phyloP scores from a whole-genome alignment of 2,329 filamentous ascomycete species.

The Cladosporium sphaerospermum region DNA sequence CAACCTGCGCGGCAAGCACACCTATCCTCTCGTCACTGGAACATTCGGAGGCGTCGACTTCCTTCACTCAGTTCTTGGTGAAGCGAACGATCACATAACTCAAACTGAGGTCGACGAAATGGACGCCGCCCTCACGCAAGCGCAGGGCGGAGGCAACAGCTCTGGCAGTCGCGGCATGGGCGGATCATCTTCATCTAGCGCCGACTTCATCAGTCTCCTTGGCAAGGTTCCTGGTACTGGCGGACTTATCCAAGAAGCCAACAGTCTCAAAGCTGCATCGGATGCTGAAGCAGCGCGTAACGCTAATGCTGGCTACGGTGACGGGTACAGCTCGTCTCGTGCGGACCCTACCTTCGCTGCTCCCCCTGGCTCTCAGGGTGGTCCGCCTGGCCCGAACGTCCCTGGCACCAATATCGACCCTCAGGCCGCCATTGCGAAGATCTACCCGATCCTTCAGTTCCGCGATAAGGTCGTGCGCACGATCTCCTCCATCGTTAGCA shows the following conservation, averaged over 20 bases:
- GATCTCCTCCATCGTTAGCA: conserved; percentile 78
- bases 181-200: conserved; percentile 28
- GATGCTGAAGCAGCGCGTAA: conserved; percentile 37
- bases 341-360: conserved; percentile 28
- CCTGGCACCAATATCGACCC: conserved; percentile 73
- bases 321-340: conserved; percentile 31
- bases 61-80: conserved; percentile 45
- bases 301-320: conserved; percentile 31
- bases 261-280: conserved; percentile 40
- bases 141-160: conserved; percentile 21
- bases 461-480: conserved; percentile 87
- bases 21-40: conserved; percentile 49
- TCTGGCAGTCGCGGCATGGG: conserved; percentile 25
- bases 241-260: conserved; percentile 42
- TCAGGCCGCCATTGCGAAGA: conserved; percentile 49
- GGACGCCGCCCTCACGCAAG: conserved; percentile 38
- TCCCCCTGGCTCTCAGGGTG: conserved; percentile 34
- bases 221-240: conserved; percentile 62
- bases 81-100: conserved; percentile 45
- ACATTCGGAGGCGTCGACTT: conserved; percentile 48
- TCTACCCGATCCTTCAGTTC: conserved; percentile 92
- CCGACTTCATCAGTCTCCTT: conserved; percentile 62
- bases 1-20: conserved; percentile 41
- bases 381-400: conserved; percentile 43
- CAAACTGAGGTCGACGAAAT: conserved; percentile 44